Base-by-base conservation (phyloP, 805 yeast species). In the Isabelozyma pseudorhagii region DNA sequence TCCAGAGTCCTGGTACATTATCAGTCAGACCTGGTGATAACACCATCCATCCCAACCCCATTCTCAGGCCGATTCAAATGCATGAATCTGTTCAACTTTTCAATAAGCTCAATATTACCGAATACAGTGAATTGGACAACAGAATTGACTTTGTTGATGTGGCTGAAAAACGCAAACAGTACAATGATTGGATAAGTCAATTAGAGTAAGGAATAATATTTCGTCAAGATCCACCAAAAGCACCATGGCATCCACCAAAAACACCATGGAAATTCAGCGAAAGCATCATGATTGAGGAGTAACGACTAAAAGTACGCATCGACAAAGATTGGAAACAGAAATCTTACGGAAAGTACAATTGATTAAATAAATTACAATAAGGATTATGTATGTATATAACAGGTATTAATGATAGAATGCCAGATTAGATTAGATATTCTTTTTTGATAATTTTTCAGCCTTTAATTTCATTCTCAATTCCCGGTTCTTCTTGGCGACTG, bases 91-190 rank as follows among this genome's bases (percentile, higher is more conserved):
- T 79, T 42, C 64, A 66, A 14, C 74, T 75, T 44, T 64, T 72
- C 27, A 83, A 84, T 52, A 61, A 66, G 31, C 58, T 76, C 27
- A 87, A 85, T 1, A 59, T 69, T 25, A 68, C 68, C 5, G 79
- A 78, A 15, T 82, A 68, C 56, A 80, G 75, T 44, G 61, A 66
- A 10, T 64, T 81, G 40, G 82, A 81, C 46, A 72, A 78, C 27
- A 67, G 85, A 48, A 69, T 80, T 3, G 76, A 71, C 6, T 85
- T 81, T 56, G 66, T 83, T 42, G 82, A 84, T 57, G 65, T 84
- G 8, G 52, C 52, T 1, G 52, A 61, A 11, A 77, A 74, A 60
- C 69, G 90, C 54, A 52, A 60, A 42, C 78, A 77, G 51, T 81
- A 69, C 58, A 53, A 56, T 27, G 61, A 63, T 15, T 75, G 78